Base-by-base conservation (phyloP, 495 filamentous ascomycete genomes). In the Annulohypoxylon bovei region DNA sequence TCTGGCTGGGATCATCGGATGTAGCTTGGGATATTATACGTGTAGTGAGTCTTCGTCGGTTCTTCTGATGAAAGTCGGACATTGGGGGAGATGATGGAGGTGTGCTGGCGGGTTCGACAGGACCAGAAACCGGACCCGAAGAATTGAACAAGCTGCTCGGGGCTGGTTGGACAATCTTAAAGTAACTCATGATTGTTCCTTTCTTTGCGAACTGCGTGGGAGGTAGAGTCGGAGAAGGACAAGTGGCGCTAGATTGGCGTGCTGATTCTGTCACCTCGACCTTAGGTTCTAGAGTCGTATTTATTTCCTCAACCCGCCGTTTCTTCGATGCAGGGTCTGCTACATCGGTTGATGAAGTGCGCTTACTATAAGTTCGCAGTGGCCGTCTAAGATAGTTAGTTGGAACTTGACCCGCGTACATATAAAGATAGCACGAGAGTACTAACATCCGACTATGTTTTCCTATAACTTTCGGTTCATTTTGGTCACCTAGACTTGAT, bases 331-430 rank as follows among this genome's bases (percentile, higher is more conserved):
- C 33, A 22, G 44, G 70, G 56, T 67, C 77, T 56, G 9, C 20
- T 7, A 47, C 33, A 18, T 73, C 65, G 1, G 37, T 56, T 6
- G 70, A 68, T 33, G 28, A 39, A 40, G 50, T 32, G 1, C 79
- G 81, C 20, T 80, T 80, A 40, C 83, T 73, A 54, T 85, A 85
- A 3, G 83, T 85, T 53, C 81, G 80, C 14, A 83, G 59, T 0
- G 78, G 80, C 32, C 78, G 76, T 65, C 79, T 82, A 50, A 69
- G 60, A 37, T 20, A 32, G 28, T 65, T 56, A 65, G 55, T 33
- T 49, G 9, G 32, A 9, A 0, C 16, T n/a, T 8, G n/a, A 20
- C 25, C 44, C 1, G 46, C 5, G 16, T 30, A 23, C n/a, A n/a
- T 6, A 22, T 20, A 61, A n/a, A 11, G 1, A 23, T 6, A 6